These are phyloP conservation scores for Combretum micranthum DNA, from an alignment of 345 rosid species.

Conservation along the genomic window DNA sequence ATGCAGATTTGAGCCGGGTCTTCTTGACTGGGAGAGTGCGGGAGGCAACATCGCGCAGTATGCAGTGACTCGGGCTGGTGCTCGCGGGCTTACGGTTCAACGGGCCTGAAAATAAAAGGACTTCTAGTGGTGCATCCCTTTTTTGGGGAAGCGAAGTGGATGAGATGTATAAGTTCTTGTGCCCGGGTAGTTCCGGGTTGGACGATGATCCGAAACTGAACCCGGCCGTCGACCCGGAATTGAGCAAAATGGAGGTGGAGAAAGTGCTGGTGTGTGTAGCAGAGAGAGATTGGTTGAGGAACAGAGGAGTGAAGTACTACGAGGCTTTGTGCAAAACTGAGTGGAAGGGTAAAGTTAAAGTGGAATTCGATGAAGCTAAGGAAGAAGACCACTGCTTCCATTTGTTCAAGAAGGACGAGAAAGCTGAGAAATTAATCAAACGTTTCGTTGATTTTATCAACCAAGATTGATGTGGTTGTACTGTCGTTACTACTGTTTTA, in stretches of 20 bases:
- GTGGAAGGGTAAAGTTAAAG: slow-evolving; percentile 27
- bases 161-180: slow-evolving; percentile 20
- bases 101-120: slow-evolving; percentile 21
- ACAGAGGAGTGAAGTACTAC: slow-evolving; percentile 12
- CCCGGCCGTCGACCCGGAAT: slow-evolving; percentile 22
- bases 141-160: slow-evolving; percentile 31
- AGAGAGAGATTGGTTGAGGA: slow-evolving; percentile 14
- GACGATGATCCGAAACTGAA: slow-evolving; percentile 27
- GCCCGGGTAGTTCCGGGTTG: slow-evolving; percentile 20
- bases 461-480: too few relatives aligned
- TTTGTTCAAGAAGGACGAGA: slow-evolving; percentile 12
- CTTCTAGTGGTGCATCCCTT: slow-evolving; percentile 35
- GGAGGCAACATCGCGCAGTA: slow-evolving; percentile 52
- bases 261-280: slow-evolving; percentile 17
- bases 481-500: too few relatives aligned
- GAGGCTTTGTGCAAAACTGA: slow-evolving; percentile 23
- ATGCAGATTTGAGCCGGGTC: slow-evolving; percentile 32
- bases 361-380: slow-evolving; percentile 17
- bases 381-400: slow-evolving; percentile 31
- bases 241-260: slow-evolving; percentile 18
- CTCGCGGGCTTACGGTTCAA: not conserved
- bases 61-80: slow-evolving; percentile 24
- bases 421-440: slow-evolving; percentile 13
- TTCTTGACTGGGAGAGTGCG: slow-evolving; percentile 59
- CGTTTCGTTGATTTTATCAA: slow-evolving; percentile 15